Evolutionary conservation across 176 grass and related monocot genomes (phyloP), one percentile per base, ranked within the genome.

Genomic region (Areca catechu): DNA sequence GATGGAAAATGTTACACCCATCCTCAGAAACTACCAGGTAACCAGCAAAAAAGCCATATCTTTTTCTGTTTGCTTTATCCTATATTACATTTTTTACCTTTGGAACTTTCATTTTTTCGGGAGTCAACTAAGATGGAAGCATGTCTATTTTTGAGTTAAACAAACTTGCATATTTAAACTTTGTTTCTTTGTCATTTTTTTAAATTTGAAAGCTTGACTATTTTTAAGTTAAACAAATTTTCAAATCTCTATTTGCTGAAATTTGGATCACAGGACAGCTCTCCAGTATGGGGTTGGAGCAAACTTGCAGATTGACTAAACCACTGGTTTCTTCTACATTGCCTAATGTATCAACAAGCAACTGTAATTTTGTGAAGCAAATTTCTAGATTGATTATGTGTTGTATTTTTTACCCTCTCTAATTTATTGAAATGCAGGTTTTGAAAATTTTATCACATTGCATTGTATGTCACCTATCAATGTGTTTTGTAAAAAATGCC

Each of bases 1-100:
- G 93, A 97, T 57, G 93, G 93, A 48, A 97, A 92, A 64, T 97
- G 93, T 68, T 97, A 97, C 55, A 85, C 87, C n/a, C 87, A 97
- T 80, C 93, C 93, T 53, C 62, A 80, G 59, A 88, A 76, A 71
- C 70, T 97, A 78, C 93, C 87, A 85, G 93, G 93, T 97, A 65
- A 12, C 49, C 34, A 43, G 9, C 34, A 43, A 10, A 43, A 43
- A 12, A 43, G 14, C 34, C 34, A 43, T 3, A 2, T 3, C 10
- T 43, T 18, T 16, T 54, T 61, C 22, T 23, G 62, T 68, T 60
- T 15, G 4, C 6, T 29, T 58, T 15, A 37, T 61, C 12, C 52
- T 61, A 48, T 52, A 61, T 61, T 65, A 5, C 22, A 5, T 54
- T 43, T 43, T 43, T 43, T 1, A 14, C 34, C 34, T 43, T n/a